Evolutionary conservation across 2,329 filamentous ascomycete genomes (phyloP).

Genomic region (Helotiales sp.): DNA sequence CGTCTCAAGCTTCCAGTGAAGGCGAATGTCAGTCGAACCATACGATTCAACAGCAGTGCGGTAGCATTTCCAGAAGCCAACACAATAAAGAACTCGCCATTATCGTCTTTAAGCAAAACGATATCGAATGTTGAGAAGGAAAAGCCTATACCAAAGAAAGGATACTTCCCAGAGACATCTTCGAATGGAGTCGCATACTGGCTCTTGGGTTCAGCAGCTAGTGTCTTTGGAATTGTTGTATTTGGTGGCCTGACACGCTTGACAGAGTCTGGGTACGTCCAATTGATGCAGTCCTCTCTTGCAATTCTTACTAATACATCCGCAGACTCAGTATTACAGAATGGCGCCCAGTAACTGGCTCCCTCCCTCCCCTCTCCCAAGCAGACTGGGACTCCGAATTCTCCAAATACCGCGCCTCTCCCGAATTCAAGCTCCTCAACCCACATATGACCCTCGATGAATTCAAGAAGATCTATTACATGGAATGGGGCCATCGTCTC

Average conservation of each 20-base stretch:
- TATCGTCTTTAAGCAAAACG: constrained; percentile 26
- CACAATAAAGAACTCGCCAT: constrained; percentile 20
- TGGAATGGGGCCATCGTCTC: constrained; percentile 96
- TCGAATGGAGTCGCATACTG: constrained; percentile 84
- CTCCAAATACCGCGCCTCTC: constrained; percentile 85
- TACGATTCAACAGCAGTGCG: constrained; percentile 34
- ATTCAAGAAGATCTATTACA: constrained; percentile 99
- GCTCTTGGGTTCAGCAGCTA: constrained; percentile 86
- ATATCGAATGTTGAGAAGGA: constrained; percentile 17
- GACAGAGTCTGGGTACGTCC: constrained; percentile 85
- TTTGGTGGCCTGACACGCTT: constrained; percentile 91
- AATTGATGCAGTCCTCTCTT: constrained; percentile 4
- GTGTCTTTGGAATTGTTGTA: constrained; percentile 95
- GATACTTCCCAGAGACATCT: constrained; percentile 52
- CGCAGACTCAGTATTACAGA: constrained; percentile 91
- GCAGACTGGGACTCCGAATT: constrained; percentile 93
- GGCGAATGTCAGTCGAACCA: constrained; percentile 21
- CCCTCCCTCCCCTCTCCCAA: constrained; percentile 75
- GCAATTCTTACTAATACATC: neutral
- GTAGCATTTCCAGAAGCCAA: constrained; percentile 14
- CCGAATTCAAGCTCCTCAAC: constrained; percentile 91
- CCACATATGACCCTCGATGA: constrained; percentile 89
- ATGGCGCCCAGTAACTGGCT: constrained; percentile 96
- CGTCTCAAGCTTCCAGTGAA: constrained; percentile 23
- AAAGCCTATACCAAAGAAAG: constrained; percentile 8